Percentiles rank a stretch among this genome's conserved stretches.
These are phyloP conservation scores for Diaporthe amygdali DNA, from an alignment of 2,329 filamentous ascomycete species.

Conservation along the genomic window DNA sequence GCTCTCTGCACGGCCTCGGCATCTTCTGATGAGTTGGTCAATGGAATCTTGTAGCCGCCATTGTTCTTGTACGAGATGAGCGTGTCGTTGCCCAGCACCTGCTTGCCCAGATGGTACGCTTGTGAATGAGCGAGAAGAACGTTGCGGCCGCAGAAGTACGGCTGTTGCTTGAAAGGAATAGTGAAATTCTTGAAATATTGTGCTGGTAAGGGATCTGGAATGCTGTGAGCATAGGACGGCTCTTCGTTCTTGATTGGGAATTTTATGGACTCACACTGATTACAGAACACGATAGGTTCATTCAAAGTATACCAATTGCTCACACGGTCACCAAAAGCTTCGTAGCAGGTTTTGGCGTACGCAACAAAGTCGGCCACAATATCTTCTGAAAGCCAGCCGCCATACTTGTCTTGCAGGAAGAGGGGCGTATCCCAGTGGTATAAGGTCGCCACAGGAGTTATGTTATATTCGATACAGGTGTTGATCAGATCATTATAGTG, in stretches of 20 bases:
- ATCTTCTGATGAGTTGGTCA: slow-evolving; percentile 13
- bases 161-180: slow-evolving; percentile 20
- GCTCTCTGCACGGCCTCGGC: slow-evolving; percentile 20
- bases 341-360: slow-evolving; percentile 18
- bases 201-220: slow-evolving; percentile 3
- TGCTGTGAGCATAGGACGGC: background rate
- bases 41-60: slow-evolving; percentile 21
- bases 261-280: background rate
- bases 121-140: slow-evolving; percentile 20
- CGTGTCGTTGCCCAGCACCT: slow-evolving; percentile 13
- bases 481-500: slow-evolving; percentile 25
- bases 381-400: slow-evolving; percentile 20
- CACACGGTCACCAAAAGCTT: slow-evolving; percentile 18
- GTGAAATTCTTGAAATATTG: slow-evolving; percentile 23
- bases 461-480: slow-evolving; percentile 18
- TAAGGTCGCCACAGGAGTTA: slow-evolving; percentile 17
- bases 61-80: slow-evolving; percentile 24
- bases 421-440: slow-evolving; percentile 22
- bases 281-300: slow-evolving; percentile 21
- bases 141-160: slow-evolving; percentile 20
- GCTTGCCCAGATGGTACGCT: slow-evolving; percentile 19
- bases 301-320: slow-evolving; percentile 21
- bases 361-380: slow-evolving; percentile 21
- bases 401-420: slow-evolving; percentile 19
- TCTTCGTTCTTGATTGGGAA: background rate